A percentile compares a stretch with the other conserved stretches of the same genome.
Conservation (phyloP, 495 filamentous ascomycete genomes). For the Hypoxylon perforatum region DNA sequence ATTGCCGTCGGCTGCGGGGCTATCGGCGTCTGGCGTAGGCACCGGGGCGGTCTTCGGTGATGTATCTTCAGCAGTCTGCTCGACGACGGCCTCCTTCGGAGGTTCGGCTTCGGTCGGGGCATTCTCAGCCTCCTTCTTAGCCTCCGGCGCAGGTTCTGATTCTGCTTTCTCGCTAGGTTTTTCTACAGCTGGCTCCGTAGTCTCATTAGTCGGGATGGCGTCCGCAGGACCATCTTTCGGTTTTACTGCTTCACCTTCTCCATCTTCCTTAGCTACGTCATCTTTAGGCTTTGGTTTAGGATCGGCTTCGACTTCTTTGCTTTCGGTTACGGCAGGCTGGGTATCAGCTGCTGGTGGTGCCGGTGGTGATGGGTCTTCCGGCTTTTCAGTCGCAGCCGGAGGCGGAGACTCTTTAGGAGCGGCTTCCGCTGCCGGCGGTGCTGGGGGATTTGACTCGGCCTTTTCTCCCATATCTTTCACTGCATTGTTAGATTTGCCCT, state of each 20-base stretch:
- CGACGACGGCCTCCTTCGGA: constrained; percentile 10
- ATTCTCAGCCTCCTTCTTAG: constrained; percentile 15
- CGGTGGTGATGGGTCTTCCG: constrained; percentile 19
- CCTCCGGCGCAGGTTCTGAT: constrained; percentile 7
- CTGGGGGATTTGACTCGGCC: constrained; percentile 31
- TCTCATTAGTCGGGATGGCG: constrained; percentile 5
- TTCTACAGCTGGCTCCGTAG: constrained; percentile 7
- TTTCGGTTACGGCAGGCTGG: constrained; percentile 30
- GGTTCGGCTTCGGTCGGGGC: neutral
- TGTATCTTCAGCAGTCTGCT: constrained; percentile 20
- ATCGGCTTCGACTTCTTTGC: constrained; percentile 34
- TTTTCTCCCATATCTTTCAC: constrained; percentile 47
- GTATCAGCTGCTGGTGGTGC: constrained; percentile 4
- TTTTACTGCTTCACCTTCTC: constrained; percentile 27
- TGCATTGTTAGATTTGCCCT: constrained; percentile 45
- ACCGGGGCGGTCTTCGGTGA: constrained; percentile 25
- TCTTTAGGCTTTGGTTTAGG: constrained; percentile 19
- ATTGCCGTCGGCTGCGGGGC: constrained; percentile 1
- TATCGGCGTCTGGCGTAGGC: constrained; percentile 22
- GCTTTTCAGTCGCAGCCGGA: constrained; percentile 25
- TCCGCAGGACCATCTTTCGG: constrained; percentile 27
- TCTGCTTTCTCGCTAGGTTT: neutral
- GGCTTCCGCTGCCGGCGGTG: constrained; percentile 17
- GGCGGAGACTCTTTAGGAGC: constrained; percentile 29
- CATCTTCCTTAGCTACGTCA: constrained; percentile 30